Evolutionary conservation across 2,329 filamentous ascomycete genomes (phyloP).

Genomic region (Ustulina deusta): DNA sequence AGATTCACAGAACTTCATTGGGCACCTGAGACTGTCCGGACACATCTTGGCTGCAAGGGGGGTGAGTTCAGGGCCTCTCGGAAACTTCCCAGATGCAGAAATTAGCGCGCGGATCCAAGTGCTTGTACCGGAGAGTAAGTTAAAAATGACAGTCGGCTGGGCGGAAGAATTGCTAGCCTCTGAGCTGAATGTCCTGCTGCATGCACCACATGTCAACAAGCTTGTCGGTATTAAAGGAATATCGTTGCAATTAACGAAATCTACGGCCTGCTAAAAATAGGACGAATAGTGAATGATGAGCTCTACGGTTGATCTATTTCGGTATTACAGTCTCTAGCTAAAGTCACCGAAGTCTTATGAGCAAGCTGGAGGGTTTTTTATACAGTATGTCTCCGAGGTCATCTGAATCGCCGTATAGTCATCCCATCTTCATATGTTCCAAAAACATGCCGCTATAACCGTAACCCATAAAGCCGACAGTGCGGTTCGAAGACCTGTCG

Average conservation of each 20-base stretch:
- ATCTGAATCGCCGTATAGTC: not conserved
- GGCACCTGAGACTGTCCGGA: not conserved
- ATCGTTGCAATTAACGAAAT: too few species aligned
- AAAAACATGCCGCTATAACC: conserved; percentile 15
- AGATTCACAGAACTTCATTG: not conserved
- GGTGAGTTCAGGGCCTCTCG: conserved; percentile 12
- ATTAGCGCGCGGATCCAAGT: not conserved
- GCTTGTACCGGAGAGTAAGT: too few species aligned
- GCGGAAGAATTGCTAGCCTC: too few species aligned
- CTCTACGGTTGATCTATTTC: not conserved
- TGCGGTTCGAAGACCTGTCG: conserved; percentile 32
- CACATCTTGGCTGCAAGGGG: not conserved
- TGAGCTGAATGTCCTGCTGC: too few species aligned
- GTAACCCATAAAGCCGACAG: conserved; percentile 18
- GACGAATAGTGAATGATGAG: too few species aligned
- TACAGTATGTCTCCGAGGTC: not conserved
- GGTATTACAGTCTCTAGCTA: not conserved
- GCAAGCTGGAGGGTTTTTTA: not conserved
- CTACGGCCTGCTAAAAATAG: too few species aligned
- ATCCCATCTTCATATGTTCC: conserved; percentile 16
- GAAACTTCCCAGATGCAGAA: not conserved
- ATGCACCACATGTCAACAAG: too few species aligned
- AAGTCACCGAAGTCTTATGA: not conserved
- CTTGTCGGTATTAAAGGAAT: too few species aligned
- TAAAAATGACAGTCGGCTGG: too few species aligned